A percentile compares a stretch with the other conserved stretches of the same genome.
Evolutionary conservation across 371 early-diverging fungal genomes (phyloP).

Genomic region (Smittium mucronatum): DNA sequence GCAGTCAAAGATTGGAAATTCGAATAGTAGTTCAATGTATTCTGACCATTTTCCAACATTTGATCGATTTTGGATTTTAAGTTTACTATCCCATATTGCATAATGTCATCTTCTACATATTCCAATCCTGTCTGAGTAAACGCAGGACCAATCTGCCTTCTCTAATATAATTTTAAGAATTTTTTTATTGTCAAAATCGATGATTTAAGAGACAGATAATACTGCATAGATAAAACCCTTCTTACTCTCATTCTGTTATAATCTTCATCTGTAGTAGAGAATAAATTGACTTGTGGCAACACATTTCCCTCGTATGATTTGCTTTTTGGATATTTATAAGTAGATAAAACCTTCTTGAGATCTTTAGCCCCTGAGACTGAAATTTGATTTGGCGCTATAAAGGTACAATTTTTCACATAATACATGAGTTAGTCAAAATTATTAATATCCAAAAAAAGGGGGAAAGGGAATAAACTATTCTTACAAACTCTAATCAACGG

Average conservation of each 20-base stretch:
- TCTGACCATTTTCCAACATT: not conserved
- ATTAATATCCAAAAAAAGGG: not conserved
- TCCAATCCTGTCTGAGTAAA: conserved; percentile 1
- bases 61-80: not conserved
- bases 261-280: conserved; percentile 19
- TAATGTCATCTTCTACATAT: not conserved
- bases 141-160: conserved; percentile 12
- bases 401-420: not conserved
- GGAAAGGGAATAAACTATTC: too few species aligned
- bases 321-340: conserved; percentile 24
- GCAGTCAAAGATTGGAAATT: conserved; percentile 17
- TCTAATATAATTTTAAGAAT: conserved; percentile 3
- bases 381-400: conserved; percentile 15
- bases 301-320: conserved; percentile 16
- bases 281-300: conserved; percentile 11
- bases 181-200: too few species aligned
- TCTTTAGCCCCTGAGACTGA: conserved; percentile 18
- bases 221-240: not conserved
- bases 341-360: conserved; percentile 17
- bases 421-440: not conserved
- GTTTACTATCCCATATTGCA: not conserved
- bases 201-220: not conserved
- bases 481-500: conserved; percentile 23
- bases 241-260: conserved; percentile 16
- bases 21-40: conserved; percentile 20